These are phyloP conservation scores for Panaeolus papilionaceus DNA, from an alignment of 768 basidiomycete species.

Conservation along the genomic window DNA sequence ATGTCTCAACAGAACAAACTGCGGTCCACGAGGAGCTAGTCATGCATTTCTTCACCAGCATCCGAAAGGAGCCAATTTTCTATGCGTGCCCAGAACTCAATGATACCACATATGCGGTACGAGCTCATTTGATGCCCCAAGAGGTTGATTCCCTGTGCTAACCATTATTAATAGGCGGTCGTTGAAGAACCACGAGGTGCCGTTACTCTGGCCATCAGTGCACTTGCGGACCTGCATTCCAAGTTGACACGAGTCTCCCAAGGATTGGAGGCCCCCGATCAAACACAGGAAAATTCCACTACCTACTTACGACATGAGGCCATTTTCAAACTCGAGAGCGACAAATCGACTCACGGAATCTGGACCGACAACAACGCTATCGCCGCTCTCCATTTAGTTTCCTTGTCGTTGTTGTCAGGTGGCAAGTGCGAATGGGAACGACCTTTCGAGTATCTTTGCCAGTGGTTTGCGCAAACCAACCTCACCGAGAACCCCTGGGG, in stretches of 20 bases:
- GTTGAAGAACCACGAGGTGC: conserved; percentile 72
- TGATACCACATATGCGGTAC: conserved; percentile 70
- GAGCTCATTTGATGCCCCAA: conserved; percentile 29
- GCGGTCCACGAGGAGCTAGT: conserved; percentile 62
- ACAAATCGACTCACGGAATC: conserved; percentile 57
- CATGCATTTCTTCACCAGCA: conserved; percentile 77
- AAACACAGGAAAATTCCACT: conserved; percentile 61
- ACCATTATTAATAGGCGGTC: conserved; percentile 49
- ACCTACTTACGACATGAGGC: conserved; percentile 74
- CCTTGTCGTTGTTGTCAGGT: conserved; percentile 74
- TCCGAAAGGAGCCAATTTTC: conserved; percentile 68
- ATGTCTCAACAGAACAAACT: conserved; percentile 41
- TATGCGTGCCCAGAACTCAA: conserved; percentile 69
- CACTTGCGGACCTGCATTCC: conserved; percentile 75
- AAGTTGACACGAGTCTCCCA: conserved; percentile 65
- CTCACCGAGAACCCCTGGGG: conserved; percentile 73
- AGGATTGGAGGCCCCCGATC: conserved; percentile 62
- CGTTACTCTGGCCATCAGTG: conserved; percentile 75
- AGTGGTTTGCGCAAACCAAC: conserved; percentile 77
- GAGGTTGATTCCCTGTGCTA: conserved; percentile 13
- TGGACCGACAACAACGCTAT: conserved; percentile 75
- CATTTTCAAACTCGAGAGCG: conserved; percentile 61
- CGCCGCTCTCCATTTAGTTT: conserved; percentile 80
- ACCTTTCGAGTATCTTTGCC: conserved; percentile 72
- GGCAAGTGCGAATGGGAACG: conserved; percentile 73